phyloP scores from a whole-genome alignment of 1,139 yeast genomes.

The Geotrichum phurueaensis region DNA sequence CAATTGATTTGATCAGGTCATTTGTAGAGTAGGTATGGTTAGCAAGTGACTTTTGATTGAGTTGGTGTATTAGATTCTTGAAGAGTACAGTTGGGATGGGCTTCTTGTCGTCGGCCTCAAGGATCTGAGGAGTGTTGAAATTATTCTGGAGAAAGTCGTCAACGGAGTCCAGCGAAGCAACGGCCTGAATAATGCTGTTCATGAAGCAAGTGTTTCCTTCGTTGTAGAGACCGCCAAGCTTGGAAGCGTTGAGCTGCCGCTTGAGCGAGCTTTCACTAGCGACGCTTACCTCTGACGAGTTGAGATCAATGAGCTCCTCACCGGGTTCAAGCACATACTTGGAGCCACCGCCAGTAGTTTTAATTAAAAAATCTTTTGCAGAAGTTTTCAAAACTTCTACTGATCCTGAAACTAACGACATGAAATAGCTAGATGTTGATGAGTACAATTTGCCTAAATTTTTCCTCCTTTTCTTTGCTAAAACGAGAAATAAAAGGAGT shows the following conservation, averaged over 20 bases:
- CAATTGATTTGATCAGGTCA: conserved; percentile 60
- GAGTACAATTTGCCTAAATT: conserved; percentile 22
- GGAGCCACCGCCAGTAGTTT: conserved; percentile 16
- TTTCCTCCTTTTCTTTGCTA: conserved; percentile 10
- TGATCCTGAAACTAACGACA: conserved; percentile 29
- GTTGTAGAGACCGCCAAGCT: conserved; percentile 76
- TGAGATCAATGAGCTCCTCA: conserved; percentile 14
- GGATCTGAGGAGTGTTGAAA: background rate
- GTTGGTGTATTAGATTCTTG: conserved; percentile 30
- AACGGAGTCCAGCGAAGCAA: conserved; percentile 69
- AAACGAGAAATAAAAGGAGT: conserved; percentile 5
- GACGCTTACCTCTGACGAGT: conserved; percentile 24
- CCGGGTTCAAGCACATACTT: conserved; percentile 21
- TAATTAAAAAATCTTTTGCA: conserved; percentile 30
- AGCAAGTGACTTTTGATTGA: conserved; percentile 33
- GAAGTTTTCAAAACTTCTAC: conserved; percentile 35
- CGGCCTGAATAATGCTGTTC: conserved; percentile 80
- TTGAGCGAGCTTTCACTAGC: conserved; percentile 23
- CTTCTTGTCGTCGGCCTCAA: background rate
- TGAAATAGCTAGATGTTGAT: conserved; percentile 10
- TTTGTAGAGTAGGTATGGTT: conserved; percentile 55
- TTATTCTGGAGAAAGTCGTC: conserved; percentile 46
- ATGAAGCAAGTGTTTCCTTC: conserved; percentile 93
- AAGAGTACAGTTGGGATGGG: conserved; percentile 19
- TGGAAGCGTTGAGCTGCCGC: conserved; percentile 11